Evolutionary conservation across 2,329 filamentous ascomycete species (phyloP), one percentile per base, ranked within the genome.

Genomic region (Beauveria australis): DNA sequence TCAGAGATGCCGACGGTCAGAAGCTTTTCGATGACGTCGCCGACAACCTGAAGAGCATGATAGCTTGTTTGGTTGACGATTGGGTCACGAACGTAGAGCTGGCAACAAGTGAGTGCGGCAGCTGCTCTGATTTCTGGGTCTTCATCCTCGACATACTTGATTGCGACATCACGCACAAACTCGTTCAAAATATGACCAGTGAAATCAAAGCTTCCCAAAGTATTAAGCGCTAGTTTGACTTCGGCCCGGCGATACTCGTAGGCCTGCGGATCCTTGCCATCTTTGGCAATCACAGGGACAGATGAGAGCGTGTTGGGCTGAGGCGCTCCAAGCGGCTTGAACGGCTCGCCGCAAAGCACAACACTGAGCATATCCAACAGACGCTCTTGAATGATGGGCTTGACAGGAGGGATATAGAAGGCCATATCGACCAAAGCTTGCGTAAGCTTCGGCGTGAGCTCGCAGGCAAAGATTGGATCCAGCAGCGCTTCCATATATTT

Each of bases 61-160:
- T 93, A 91, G 72, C 94, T 97, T 7, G 93, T 97, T 75, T 99
- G 94, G 68, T 96, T 94, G 68, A 99, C 92, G 65, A 99, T 97
- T 0, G 94, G 94, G 71, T 99, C 95, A 67, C 91, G 88, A 51
- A 97, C 90, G 70, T 97, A 97, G 51, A 99, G 84, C 73, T 99
- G 95, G 70, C 95, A 99, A 75, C 94, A 97, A 5, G 95, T 99
- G 63, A 99, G 80, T 18, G 94, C 92, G 2, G 94, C 93, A 18
- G 94, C 94, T 74, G 96, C 93, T 62, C 94, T 86, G 55, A 96
- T 97, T 65, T 95, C 90, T 0, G 91, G 83, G 67, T 96, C 95
- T 67, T 97, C 93, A 64, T 96, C 94, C 67, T 99, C 93, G 47
- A 99, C 93, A 68, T 97, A 99, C 72, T 93, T 94, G 70, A 99